Evolutionary conservation across 2,329 filamentous ascomycete genomes (phyloP).

Genomic region (Colletotrichum trifolii): DNA sequence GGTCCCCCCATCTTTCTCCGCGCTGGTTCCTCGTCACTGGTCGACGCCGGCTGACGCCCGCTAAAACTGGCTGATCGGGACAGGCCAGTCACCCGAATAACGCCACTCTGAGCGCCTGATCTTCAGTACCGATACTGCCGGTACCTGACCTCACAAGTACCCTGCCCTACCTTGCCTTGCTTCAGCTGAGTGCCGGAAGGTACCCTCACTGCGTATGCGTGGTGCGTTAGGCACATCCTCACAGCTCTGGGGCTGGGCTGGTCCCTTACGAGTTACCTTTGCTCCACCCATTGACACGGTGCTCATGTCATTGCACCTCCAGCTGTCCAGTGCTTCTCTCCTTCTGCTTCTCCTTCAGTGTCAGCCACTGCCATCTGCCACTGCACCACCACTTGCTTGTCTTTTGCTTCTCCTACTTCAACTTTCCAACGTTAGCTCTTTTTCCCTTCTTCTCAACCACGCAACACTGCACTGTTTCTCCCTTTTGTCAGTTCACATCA

Average conservation of each 20-base stretch:
- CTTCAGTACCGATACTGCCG: background rate
- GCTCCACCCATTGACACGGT: slow-evolving; percentile 23
- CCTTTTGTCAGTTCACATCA: slow-evolving; percentile 1
- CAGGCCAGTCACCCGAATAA: slow-evolving; percentile 20
- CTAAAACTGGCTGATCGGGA: slow-evolving; percentile 1
- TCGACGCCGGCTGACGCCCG: background rate
- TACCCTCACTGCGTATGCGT: slow-evolving; percentile 13
- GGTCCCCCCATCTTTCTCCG: slow-evolving; percentile 21
- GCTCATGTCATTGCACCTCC: slow-evolving; percentile 25
- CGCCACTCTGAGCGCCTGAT: background rate
- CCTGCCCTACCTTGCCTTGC: slow-evolving; percentile 27
- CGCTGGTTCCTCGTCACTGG: slow-evolving; percentile 12
- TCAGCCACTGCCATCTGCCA: background rate
- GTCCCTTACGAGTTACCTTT: slow-evolving; percentile 16
- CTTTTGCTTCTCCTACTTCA: slow-evolving; percentile 14
- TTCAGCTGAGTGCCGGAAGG: slow-evolving; percentile 13
- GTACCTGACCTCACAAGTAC: slow-evolving; percentile 20
- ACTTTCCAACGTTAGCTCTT: background rate
- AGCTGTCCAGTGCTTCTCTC: too few relatives aligned
- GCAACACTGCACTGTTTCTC: background rate
- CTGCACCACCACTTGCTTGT: background rate
- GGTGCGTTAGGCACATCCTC: slow-evolving; percentile 20
- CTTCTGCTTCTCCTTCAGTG: too few relatives aligned
- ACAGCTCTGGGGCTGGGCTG: background rate
- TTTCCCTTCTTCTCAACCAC: slow-evolving; percentile 2